These are phyloP conservation scores for Hericium alpestre DNA, from an alignment of 768 basidiomycete species.

Conservation along the genomic window DNA sequence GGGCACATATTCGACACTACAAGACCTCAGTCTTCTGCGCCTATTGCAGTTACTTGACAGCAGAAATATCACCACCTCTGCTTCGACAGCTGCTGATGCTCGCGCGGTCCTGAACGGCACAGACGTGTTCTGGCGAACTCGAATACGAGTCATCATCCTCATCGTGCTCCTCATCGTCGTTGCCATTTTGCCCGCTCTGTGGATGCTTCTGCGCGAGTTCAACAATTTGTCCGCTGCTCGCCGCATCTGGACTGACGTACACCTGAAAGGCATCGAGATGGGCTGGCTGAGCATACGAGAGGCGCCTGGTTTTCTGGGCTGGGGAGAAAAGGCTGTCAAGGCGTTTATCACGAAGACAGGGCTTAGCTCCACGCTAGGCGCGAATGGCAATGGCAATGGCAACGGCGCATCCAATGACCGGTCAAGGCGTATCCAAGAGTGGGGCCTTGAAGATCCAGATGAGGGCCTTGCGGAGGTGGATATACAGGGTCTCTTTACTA, in stretches of 20 bases:
- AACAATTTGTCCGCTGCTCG: slow-evolving; percentile 43
- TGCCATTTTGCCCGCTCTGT: slow-evolving; percentile 55
- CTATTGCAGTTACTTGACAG: slow-evolving; percentile 54
- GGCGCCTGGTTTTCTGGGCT: slow-evolving; percentile 59
- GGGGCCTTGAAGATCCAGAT: slow-evolving; percentile 20
- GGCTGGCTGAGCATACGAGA: slow-evolving; percentile 57
- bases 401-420: slow-evolving; percentile 13
- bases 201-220: slow-evolving; percentile 56
- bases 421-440: not conserved
- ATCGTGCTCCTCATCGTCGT: slow-evolving; percentile 51
- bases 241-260: slow-evolving; percentile 47
- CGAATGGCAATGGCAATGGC: slow-evolving; percentile 14
- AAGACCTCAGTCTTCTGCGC: slow-evolving; percentile 69
- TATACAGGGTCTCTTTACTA: slow-evolving; percentile 61
- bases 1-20: slow-evolving; percentile 56
- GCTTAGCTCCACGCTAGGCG: slow-evolving; percentile 47
- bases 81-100: slow-evolving; percentile 22
- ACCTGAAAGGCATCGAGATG: slow-evolving; percentile 62
- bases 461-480: slow-evolving; percentile 46
- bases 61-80: slow-evolving; percentile 23
- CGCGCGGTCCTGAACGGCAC: slow-evolving; percentile 28
- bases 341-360: slow-evolving; percentile 57
- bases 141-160: slow-evolving; percentile 57
- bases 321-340: slow-evolving; percentile 68
- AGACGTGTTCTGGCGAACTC: slow-evolving; percentile 32